Evolutionary conservation across 495 filamentous ascomycete genomes (phyloP), one percentile per base, ranked within the genome.

Genomic region (Cairneyella variabilis): DNA sequence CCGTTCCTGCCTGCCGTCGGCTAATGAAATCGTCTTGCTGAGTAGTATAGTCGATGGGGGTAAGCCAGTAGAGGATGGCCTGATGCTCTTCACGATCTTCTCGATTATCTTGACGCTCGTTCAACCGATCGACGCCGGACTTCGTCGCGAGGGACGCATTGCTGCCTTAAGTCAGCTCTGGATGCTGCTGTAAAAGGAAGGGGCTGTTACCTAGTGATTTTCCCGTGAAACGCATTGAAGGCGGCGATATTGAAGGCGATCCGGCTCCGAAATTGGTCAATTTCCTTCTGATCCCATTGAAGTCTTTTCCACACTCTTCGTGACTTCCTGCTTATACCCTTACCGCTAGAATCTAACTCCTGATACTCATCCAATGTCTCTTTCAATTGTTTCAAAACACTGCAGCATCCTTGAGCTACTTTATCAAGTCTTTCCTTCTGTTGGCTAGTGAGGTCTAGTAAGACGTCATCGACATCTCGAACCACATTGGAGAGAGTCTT

Each of bases 21-120:
- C n/a, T n/a, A n/a, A n/a, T 60, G 44, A 65, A 51, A 53, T 69
- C 68, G 22, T 53, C 53, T 23, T 74, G 68, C 40, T 70, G 65
- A n/a, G 58, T 48, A 58, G 64, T 18, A 26, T 64, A 62, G 45
- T 69, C 53, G 26, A 53, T 25, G 10, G 53, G 32, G 1, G 57
- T 54, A 16, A 68, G 58, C 69, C 67, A 71, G 47, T 65, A 28
- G 12, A 66, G 53, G 10, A 61, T 40, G 11, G 6, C 28, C 6
- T 16, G 46, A 7, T 14, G 18, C 46, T 49, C 48, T 43, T 52
- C 30, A 14, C 14, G 16, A 28, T 25, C 8, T 4, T 52, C 48
- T 44, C 28, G 48, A 9, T 21, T 16, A 14, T 34, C 30, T 14
- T 34, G 30, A 34, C 30, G 30, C 14, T 7, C 14, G 14, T 34